Percentiles rank a stretch among this genome's conserved stretches.
Conservation (phyloP, 306 rosid genomes). For the Pueraria montana region DNA sequence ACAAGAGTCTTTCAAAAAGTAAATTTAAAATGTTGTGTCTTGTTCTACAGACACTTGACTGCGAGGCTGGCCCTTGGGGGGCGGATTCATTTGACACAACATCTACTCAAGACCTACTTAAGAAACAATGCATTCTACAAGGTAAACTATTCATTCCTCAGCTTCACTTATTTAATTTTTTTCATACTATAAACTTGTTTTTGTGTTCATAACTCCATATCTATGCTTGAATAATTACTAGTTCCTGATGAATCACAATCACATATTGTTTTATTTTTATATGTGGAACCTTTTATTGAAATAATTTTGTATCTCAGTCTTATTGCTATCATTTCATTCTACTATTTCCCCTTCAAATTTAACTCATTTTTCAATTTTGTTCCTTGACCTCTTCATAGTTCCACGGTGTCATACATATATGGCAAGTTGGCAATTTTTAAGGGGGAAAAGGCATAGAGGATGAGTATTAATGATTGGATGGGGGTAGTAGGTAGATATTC, state of each 20-base stretch:
- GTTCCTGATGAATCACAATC: background rate
- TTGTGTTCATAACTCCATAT: constrained; percentile 4
- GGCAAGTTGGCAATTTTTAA: background rate
- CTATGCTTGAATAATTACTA: constrained; percentile 26
- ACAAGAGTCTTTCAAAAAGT: constrained; percentile 5
- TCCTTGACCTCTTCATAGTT: constrained; percentile 19
- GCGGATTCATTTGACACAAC: constrained; percentile 81
- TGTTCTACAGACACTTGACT: constrained; percentile 74
- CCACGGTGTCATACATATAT: background rate
- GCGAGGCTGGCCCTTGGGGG: constrained; percentile 86
- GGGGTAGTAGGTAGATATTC: background rate
- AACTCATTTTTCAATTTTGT: background rate
- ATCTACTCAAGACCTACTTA: constrained; percentile 75
- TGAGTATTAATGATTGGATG: background rate
- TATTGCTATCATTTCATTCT: background rate
- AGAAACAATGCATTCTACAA: constrained; percentile 88
- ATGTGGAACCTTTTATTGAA: background rate
- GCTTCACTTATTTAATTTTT: background rate
- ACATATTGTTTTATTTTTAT: background rate
- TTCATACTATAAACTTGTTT: constrained; percentile 17
- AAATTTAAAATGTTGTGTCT: constrained; percentile 2
- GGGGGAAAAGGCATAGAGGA: background rate
- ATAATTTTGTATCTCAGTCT: constrained; percentile 20
- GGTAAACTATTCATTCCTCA: constrained; percentile 54
- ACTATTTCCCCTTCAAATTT: constrained; percentile 13